Conservation (phyloP, 2,329 filamentous ascomycete genomes). For the Whalleya microplaca region DNA sequence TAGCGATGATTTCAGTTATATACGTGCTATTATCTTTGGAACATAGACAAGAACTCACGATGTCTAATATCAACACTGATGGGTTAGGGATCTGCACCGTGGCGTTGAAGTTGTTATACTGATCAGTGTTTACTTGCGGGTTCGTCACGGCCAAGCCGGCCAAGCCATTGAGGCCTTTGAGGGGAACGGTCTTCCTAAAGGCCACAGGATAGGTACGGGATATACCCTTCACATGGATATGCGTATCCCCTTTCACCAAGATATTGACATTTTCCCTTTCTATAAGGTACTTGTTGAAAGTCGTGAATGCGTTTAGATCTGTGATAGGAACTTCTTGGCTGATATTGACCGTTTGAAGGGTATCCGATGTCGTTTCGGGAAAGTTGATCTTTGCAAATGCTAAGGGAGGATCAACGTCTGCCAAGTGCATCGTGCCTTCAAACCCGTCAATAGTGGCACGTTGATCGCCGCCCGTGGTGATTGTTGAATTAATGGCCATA, state of each 20-base stretch:
- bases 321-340: conserved; percentile 52
- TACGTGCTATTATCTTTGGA: neutral
- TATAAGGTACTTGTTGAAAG: conserved; percentile 60
- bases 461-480: conserved; percentile 54
- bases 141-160: conserved; percentile 56
- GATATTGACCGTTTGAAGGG: conserved; percentile 55
- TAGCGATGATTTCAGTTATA: conserved; percentile 30
- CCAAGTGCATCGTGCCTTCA: conserved; percentile 58
- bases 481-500: conserved; percentile 60
- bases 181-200: conserved; percentile 59
- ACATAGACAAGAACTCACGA: conserved; percentile 49
- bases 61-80: conserved; percentile 65
- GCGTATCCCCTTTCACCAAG: conserved; percentile 55
- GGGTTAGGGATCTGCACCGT: conserved; percentile 65
- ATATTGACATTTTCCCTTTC: conserved; percentile 54
- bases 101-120: conserved; percentile 62
- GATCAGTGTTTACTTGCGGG: conserved; percentile 50
- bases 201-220: conserved; percentile 51
- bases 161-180: conserved; percentile 60
- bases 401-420: conserved; percentile 49
- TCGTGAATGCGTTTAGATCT: conserved; percentile 53
- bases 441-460: conserved; percentile 57
- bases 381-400: conserved; percentile 57
- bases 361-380: conserved; percentile 53
- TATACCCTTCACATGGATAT: conserved; percentile 55